Evolutionary conservation across 2,329 filamentous ascomycete genomes (phyloP).

Genomic region (Aurifilum marmelostoma): DNA sequence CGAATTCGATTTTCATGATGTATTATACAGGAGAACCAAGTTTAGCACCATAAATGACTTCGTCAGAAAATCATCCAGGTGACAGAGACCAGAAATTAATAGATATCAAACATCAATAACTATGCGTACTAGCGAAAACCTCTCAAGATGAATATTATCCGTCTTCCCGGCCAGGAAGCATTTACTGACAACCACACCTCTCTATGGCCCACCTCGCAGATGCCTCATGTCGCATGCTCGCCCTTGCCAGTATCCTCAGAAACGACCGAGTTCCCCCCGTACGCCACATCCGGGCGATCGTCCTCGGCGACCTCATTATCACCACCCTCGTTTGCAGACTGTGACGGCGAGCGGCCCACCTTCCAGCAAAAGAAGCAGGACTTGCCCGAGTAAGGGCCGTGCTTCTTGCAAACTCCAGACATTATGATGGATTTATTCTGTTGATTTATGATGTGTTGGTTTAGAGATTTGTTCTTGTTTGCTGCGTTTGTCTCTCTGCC

Average conservation of each 20-base stretch:
- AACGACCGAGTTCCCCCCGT: background rate
- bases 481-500: background rate
- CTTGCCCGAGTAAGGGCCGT: slow-evolving; percentile 7
- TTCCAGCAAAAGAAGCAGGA: slow-evolving; percentile 11
- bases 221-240: background rate
- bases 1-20: no score
- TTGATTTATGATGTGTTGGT: background rate
- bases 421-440: background rate
- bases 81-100: background rate
- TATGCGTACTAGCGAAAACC: no score
- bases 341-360: background rate
- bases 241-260: background rate
- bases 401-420: slow-evolving; percentile 8
- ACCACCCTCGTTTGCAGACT: background rate
- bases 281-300: background rate
- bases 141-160: background rate
- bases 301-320: background rate
- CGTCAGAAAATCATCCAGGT: no score
- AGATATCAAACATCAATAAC: background rate
- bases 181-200: background rate
- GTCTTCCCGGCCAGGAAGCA: no score
- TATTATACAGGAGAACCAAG: background rate
- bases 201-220: background rate
- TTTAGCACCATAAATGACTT: no score
- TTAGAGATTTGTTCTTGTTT: background rate